phyloP scores from a whole-genome alignment of 306 rosid species.

The Oemleria cerasiformis region DNA sequence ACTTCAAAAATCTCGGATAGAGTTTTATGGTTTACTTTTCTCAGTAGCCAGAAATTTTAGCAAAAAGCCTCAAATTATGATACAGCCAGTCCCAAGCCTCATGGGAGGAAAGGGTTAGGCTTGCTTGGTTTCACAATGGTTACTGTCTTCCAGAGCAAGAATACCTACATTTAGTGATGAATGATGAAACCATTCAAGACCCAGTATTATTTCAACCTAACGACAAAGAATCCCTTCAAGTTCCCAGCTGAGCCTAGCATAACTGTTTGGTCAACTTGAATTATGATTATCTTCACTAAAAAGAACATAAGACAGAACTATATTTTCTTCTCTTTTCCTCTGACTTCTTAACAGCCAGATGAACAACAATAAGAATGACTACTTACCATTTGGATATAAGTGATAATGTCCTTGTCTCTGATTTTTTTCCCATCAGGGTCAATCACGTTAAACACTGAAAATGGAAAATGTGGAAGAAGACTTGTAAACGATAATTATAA shows the following conservation, averaged over 20 bases:
- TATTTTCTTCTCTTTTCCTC: background rate
- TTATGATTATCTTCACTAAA: conserved; percentile 4
- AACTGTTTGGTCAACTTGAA: background rate
- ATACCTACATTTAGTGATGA: no score
- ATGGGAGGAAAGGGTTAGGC: no score
- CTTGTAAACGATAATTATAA: background rate
- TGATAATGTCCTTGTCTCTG: conserved; percentile 75
- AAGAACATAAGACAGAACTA: background rate
- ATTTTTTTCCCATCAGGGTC: conserved; percentile 75
- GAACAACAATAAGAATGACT: background rate
- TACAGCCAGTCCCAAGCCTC: no score
- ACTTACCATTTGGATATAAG: conserved; percentile 79
- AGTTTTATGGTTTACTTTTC: background rate
- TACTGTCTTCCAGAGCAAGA: no score
- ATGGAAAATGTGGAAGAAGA: background rate
- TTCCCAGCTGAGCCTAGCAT: background rate
- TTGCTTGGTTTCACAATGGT: no score
- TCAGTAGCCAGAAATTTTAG: background rate
- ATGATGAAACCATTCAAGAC: no score
- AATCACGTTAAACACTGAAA: conserved; percentile 81
- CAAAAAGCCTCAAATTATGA: background rate
- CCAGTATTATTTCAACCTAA: background rate
- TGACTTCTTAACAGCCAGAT: background rate
- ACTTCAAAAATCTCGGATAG: background rate
- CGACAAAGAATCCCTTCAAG: background rate